These are phyloP conservation scores for Tagetes patula DNA, from an alignment of 129 eudicot genomes.

Conservation along the genomic window DNA sequence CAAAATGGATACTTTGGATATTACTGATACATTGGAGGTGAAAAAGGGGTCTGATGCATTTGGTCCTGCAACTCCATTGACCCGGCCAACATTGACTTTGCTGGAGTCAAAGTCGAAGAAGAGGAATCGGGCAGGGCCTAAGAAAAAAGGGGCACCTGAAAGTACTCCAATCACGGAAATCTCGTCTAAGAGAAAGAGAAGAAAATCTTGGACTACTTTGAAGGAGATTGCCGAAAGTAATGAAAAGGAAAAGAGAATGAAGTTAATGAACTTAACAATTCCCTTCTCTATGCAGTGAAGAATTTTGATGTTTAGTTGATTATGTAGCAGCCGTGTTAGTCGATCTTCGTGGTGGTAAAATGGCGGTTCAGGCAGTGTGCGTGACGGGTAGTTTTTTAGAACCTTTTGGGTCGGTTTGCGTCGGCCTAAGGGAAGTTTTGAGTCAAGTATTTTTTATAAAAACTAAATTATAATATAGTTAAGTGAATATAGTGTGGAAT, in stretches of 20 bases:
- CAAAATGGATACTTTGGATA: not conserved
- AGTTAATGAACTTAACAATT: constrained; percentile 34
- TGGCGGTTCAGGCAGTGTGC: not conserved
- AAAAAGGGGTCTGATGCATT: constrained; percentile 23
- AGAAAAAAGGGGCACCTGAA: constrained; percentile 43
- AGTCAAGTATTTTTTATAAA: not conserved
- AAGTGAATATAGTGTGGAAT: not conserved
- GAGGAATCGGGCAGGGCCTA: constrained; percentile 53
- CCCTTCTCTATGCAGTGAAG: constrained; percentile 47
- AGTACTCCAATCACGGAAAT: constrained; percentile 40
- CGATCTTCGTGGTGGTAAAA: not conserved
- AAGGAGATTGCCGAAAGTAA: constrained; percentile 63
- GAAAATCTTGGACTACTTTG: constrained; percentile 75
- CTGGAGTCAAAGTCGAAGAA: constrained; percentile 58
- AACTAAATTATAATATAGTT: not conserved
- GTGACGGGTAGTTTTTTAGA: not conserved
- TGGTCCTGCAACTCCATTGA: constrained; percentile 43
- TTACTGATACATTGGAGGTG: constrained; percentile 16
- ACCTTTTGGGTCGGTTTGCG: not conserved
- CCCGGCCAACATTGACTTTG: constrained; percentile 37
- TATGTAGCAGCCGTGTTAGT: constrained; percentile 1
- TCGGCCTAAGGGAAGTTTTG: not conserved
- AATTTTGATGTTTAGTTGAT: constrained; percentile 21
- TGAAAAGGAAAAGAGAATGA: constrained; percentile 32
- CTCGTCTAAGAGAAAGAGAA: constrained; percentile 54